These are phyloP conservation scores for Clonostachys solani DNA, from an alignment of 2,329 filamentous ascomycete genomes.

Conservation along the genomic window DNA sequence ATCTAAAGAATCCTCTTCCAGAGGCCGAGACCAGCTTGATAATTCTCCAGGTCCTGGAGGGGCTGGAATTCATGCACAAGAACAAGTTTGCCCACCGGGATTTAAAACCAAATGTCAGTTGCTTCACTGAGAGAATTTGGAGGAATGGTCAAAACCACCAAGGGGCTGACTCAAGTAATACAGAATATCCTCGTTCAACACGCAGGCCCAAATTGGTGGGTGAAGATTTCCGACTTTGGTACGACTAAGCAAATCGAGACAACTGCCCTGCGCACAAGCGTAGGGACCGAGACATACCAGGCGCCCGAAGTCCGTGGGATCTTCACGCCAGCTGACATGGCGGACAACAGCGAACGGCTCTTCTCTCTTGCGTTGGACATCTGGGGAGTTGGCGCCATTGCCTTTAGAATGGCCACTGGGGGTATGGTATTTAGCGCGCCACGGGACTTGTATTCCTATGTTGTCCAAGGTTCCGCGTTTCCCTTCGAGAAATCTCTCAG, in stretches of 20 bases:
- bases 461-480: no score
- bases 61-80: conserved; percentile 11
- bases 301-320: conserved; percentile 6
- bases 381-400: no score
- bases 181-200: conserved; percentile 13
- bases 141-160: neutral
- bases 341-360: no score
- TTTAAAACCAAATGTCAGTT: conserved; percentile 11
- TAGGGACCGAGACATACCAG: conserved; percentile 8
- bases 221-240: conserved; percentile 14
- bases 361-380: no score
- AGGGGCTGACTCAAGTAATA: neutral
- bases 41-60: conserved; percentile 10
- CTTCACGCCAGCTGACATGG: no score
- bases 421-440: no score
- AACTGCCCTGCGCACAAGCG: neutral
- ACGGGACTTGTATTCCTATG: no score
- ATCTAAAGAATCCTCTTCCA: conserved; percentile 7
- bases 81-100: conserved; percentile 13
- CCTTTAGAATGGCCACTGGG: no score
- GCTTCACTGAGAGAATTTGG: neutral
- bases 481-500: no score
- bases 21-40: conserved; percentile 10
- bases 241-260: conserved; percentile 11
- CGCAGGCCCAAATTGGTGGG: conserved; percentile 9